phyloP scores from a whole-genome alignment of 2,329 filamentous ascomycete species.

The Dendryphion nanum region DNA sequence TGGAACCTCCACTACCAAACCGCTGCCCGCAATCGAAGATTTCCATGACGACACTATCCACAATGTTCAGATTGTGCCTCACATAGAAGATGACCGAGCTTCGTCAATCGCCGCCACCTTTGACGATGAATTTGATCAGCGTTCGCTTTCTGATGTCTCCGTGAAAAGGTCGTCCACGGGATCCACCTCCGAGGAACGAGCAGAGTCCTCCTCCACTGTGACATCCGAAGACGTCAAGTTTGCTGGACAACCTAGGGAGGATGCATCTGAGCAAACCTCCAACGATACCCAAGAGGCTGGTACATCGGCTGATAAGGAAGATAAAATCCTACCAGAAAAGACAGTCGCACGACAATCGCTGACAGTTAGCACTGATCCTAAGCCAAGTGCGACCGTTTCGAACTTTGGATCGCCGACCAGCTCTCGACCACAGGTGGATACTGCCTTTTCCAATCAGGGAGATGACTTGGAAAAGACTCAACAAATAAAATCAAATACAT shows the following conservation, averaged over 20 bases:
- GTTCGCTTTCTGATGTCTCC: constrained; percentile 31
- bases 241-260: background rate
- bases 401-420: constrained; percentile 11
- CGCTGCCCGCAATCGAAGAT: constrained; percentile 12
- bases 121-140: constrained; percentile 58
- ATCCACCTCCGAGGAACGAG: background rate
- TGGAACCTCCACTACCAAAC: constrained; percentile 28
- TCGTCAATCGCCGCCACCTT: constrained; percentile 54
- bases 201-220: background rate
- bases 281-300: background rate
- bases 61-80: constrained; percentile 36
- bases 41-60: constrained; percentile 21
- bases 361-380: constrained; percentile 34
- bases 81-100: constrained; percentile 41
- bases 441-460: constrained; percentile 13
- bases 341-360: constrained; percentile 16
- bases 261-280: background rate
- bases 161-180: constrained; percentile 12
- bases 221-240: background rate
- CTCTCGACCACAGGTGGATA: constrained; percentile 19
- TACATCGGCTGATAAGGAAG: background rate
- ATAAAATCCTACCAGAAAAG: background rate
- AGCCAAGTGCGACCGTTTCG: constrained; percentile 8
- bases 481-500: constrained; percentile 43
- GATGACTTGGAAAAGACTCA: constrained; percentile 15